A percentile compares a stretch with the other conserved stretches of the same genome.
phyloP scores from a whole-genome alignment of 2,329 filamentous ascomycete species.

The Plectosphaerella sp. region DNA sequence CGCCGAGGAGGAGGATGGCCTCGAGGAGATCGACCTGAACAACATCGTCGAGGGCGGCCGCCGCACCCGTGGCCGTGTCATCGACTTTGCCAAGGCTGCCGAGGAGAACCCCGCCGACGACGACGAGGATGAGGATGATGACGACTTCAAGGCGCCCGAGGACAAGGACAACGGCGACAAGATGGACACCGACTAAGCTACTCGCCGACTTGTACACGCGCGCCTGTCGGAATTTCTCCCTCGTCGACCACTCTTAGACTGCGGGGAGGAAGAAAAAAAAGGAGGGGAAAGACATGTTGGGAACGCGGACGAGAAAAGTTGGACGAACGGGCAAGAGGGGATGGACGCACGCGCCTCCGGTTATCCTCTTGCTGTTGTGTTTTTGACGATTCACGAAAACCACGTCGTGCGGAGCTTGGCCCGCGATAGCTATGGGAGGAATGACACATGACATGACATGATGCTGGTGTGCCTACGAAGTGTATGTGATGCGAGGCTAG shows the following conservation, averaged over 20 bases:
- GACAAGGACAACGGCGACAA: slow-evolving; percentile 52
- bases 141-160: slow-evolving; percentile 59
- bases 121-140: slow-evolving; percentile 75
- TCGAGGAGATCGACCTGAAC: slow-evolving; percentile 84
- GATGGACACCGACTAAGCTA: slow-evolving; percentile 57
- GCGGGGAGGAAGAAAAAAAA: background rate
- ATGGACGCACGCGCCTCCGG: too few relatives aligned
- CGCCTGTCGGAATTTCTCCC: background rate
- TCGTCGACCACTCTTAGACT: background rate
- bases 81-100: slow-evolving; percentile 90
- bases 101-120: slow-evolving; percentile 71
- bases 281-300: background rate
- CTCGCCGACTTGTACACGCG: too few relatives aligned
- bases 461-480: background rate
- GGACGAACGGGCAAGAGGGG: too few relatives aligned
- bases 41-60: slow-evolving; percentile 79
- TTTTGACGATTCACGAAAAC: background rate
- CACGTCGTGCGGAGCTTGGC: background rate
- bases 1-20: slow-evolving; percentile 71
- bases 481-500: background rate
- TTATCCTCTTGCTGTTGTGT: too few relatives aligned
- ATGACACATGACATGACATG: background rate
- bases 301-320: too few relatives aligned
- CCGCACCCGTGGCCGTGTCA: slow-evolving; percentile 86
- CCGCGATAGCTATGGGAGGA: background rate